phyloP scores from a whole-genome alignment of 83 land plant genomes.

The Larix sibirica region DNA sequence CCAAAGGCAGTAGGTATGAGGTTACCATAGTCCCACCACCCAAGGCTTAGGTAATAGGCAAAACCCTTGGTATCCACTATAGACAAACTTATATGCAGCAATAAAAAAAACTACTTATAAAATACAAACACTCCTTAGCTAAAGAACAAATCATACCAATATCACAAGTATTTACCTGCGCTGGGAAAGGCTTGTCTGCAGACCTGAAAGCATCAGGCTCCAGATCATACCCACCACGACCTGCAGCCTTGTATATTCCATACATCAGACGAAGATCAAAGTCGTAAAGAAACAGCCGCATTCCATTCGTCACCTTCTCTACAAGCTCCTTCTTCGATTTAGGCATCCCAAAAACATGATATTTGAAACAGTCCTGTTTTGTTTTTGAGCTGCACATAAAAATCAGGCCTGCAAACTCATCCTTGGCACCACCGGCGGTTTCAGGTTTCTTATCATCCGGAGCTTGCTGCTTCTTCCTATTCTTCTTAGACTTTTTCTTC shows the following conservation, averaged over 20 bases:
- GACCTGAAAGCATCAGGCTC: conserved; percentile 53
- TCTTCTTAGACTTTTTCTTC: conserved; percentile 6
- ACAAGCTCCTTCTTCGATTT: conserved; percentile 36
- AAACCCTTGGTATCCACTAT: neutral
- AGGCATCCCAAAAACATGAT: conserved; percentile 70
- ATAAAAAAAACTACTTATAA: neutral
- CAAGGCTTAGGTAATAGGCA: no score
- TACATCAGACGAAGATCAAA: conserved; percentile 60
- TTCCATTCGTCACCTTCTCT: conserved; percentile 40
- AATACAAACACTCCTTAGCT: neutral
- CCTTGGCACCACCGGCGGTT: neutral
- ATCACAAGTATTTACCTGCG: conserved; percentile 44
- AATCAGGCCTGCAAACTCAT: conserved; percentile 35
- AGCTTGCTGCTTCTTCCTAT: neutral
- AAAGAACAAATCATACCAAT: neutral
- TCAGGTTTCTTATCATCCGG: conserved; percentile 1
- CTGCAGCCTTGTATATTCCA: conserved; percentile 57
- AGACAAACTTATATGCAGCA: neutral
- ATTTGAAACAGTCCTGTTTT: conserved; percentile 55
- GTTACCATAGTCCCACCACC: no score
- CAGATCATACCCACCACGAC: conserved; percentile 34
- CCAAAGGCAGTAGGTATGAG: no score
- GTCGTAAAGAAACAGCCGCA: conserved; percentile 58
- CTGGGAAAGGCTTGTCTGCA: conserved; percentile 29
- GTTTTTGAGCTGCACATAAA: conserved; percentile 66